Conservation (phyloP, 768 basidiomycete species). For the Lentinula sp. region DNA sequence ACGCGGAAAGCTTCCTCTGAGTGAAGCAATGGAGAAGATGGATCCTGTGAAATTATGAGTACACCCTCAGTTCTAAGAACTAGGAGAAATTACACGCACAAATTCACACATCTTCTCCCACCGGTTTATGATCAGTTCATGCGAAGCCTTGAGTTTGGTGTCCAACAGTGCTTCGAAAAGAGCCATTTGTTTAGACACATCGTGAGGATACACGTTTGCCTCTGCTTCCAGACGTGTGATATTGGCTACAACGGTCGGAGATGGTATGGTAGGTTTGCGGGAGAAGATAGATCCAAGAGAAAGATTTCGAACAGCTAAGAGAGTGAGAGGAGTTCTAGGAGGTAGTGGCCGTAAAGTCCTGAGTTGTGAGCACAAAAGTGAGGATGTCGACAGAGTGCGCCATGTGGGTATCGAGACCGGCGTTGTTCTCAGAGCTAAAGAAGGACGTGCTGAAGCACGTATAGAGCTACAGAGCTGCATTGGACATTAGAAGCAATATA, state of each 20-base stretch:
- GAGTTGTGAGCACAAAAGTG: neutral
- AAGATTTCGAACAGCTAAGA: slow-evolving; percentile 18
- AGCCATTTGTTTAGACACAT: slow-evolving; percentile 63
- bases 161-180: slow-evolving; percentile 62
- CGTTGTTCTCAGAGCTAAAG: neutral
- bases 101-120: slow-evolving; percentile 86
- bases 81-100: slow-evolving; percentile 37
- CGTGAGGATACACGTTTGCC: slow-evolving; percentile 67
- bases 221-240: slow-evolving; percentile 74
- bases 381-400: neutral
- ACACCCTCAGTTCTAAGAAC: neutral
- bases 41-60: slow-evolving; percentile 39
- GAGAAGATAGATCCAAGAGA: slow-evolving; percentile 41
- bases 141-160: slow-evolving; percentile 60
- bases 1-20: slow-evolving; percentile 69
- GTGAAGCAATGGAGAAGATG: slow-evolving; percentile 59
- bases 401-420: neutral
- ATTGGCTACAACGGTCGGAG: slow-evolving; percentile 60
- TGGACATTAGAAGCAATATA: neutral
- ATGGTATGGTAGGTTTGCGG: slow-evolving; percentile 43
- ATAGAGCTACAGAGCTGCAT: slow-evolving; percentile 26
- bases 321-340: slow-evolving; percentile 10
- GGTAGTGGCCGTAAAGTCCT: slow-evolving; percentile 4
- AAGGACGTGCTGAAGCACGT: slow-evolving; percentile 21
- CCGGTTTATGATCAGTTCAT: slow-evolving; percentile 66